Evolutionary conservation across 2,329 filamentous ascomycete genomes (phyloP), one percentile per base, ranked within the genome.

Genomic region (Pyrenophora seminiperda): DNA sequence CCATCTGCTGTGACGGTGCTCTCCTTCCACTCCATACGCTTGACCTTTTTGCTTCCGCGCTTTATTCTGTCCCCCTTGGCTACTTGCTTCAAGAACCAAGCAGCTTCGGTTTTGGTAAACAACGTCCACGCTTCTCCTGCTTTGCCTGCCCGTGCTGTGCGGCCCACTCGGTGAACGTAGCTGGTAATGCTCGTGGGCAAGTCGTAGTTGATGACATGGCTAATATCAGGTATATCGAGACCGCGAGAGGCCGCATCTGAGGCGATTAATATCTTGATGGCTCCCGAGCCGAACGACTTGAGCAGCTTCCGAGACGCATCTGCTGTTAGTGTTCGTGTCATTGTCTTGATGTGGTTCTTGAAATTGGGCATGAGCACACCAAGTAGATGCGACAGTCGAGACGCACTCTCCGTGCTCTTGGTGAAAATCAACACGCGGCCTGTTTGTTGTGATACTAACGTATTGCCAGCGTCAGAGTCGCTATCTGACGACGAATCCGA

Each of bases 231-330:
- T 10, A 96, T 80, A 72, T 97, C 93, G 19, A 97, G 85, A 64
- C 93, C 94, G 56, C 93, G 89, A 2, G 91, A 90, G 1, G 94
- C 90, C n/a, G 95, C 87, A 70, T 97, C 93, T 0, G 94, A 96
- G 1, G 92, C 91, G 37, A 97, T 87, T 34, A 97, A 83, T 38
- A 96, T 84, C 5, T 86, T 85, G 19, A 89, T 73, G 50, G 83
- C 83, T 49, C 81, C 81, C 6, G 77, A 72, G 3, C 81, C 75
- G 70, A 93, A 92, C n/a, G 82, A 81, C 19, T 80, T 79, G 18
- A 92, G 78, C 0, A 87, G 85, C 62, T 84, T 86, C 52, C 84
- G 83, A 13, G 89, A 86, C 11, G 83, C 80, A 11, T 86, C 83
- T 1, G 87, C 89, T n/a, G 88, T 84, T 19, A 86, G 88, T 0